Evolutionary conservation across 441 rosid species (phyloP).

Genomic region (Jatropha multifida): DNA sequence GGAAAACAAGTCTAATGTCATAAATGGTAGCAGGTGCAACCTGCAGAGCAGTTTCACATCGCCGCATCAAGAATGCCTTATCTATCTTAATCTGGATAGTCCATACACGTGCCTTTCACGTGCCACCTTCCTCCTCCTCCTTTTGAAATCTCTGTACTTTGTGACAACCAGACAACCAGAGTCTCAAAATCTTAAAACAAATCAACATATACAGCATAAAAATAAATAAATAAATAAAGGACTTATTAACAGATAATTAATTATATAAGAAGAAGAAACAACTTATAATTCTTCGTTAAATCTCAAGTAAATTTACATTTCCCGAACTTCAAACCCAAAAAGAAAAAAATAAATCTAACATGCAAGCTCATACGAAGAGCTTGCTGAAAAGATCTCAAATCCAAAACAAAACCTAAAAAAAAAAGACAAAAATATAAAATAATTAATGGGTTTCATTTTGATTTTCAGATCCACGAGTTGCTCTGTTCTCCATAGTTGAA

Average conservation of each 20-base stretch:
- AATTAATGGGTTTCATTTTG: slow-evolving; percentile 24
- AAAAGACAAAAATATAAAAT: not conserved
- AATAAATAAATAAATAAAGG: no score
- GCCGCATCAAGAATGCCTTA: slow-evolving; percentile 35
- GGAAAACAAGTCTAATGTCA: not conserved
- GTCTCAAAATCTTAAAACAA: not conserved
- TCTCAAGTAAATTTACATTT: slow-evolving; percentile 45
- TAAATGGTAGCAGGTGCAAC: not conserved
- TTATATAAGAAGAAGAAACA: not conserved
- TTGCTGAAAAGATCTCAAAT: slow-evolving; percentile 1
- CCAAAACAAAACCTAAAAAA: not conserved
- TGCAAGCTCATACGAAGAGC: slow-evolving; percentile 28
- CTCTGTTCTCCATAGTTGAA: slow-evolving; percentile 12
- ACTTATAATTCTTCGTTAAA: slow-evolving; percentile 28
- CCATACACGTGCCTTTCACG: slow-evolving; percentile 12
- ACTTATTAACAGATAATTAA: not conserved
- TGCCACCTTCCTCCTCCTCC: slow-evolving; percentile 11
- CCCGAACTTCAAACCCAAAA: slow-evolving; percentile 24
- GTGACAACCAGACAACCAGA: not conserved
- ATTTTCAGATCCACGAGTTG: slow-evolving; percentile 15
- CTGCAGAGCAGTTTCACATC: slow-evolving; percentile 31
- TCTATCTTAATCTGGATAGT: not conserved
- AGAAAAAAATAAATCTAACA: slow-evolving; percentile 14
- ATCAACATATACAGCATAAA: no score
- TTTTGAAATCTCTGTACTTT: not conserved